phyloP scores from a whole-genome alignment of 495 filamentous ascomycete species.

The Neurospora discreta region DNA sequence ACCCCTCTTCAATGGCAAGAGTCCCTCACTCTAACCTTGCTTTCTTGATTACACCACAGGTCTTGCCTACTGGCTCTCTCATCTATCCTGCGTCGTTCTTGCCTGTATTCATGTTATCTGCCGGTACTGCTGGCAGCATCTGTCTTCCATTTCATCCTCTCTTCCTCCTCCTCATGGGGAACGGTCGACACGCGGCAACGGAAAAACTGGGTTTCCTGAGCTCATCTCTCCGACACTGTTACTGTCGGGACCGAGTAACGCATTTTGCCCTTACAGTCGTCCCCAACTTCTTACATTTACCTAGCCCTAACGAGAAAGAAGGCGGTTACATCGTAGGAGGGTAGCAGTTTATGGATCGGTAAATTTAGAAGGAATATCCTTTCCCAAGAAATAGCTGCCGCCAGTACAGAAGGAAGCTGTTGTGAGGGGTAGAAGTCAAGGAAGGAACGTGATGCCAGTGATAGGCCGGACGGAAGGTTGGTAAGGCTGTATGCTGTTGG shows the following conservation, averaged over 20 bases:
- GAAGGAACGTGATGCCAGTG: not conserved
- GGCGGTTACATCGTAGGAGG: no score
- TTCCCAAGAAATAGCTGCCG: not conserved
- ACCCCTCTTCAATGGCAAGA: not conserved
- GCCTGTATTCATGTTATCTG: not conserved
- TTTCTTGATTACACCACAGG: not conserved
- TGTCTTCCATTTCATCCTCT: not conserved
- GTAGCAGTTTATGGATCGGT: not conserved
- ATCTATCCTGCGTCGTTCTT: not conserved
- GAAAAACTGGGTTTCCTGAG: not conserved
- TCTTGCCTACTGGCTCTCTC: not conserved
- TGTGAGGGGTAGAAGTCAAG: not conserved
- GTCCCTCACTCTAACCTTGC: not conserved
- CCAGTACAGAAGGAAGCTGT: no score
- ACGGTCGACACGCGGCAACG: not conserved
- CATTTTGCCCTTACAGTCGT: not conserved
- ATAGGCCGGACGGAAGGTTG: not conserved
- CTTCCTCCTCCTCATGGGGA: not conserved
- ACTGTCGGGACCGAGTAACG: not conserved
- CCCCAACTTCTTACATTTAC: not conserved
- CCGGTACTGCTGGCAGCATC: not conserved
- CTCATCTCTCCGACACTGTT: not conserved
- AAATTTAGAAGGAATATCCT: not conserved
- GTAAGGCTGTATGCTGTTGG: not conserved
- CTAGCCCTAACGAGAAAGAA: not conserved